phyloP scores from a whole-genome alignment of 164 flowering plant genomes.

The Vitis riparia region DNA sequence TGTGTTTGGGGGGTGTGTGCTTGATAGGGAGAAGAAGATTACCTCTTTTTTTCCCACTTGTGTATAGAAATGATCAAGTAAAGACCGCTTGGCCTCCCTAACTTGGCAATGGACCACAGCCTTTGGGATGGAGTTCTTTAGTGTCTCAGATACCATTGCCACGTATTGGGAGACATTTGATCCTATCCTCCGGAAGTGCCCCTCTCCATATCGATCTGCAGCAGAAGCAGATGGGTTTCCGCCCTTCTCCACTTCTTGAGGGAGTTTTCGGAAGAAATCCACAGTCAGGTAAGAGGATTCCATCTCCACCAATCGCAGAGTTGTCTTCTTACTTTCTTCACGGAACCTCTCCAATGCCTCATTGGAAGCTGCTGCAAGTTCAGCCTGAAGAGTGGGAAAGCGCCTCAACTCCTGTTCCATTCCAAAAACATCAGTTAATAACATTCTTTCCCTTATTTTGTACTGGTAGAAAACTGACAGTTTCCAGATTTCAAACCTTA shows the following conservation, averaged over 20 bases:
- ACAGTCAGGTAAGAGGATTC: conserved; percentile 69
- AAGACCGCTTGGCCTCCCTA: conserved; percentile 55
- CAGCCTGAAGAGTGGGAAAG: conserved; percentile 67
- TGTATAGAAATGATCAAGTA: conserved; percentile 51
- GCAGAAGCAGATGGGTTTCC: conserved; percentile 39
- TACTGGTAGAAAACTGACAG: not conserved
- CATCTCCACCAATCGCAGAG: conserved; percentile 69
- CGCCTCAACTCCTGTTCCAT: conserved; percentile 58
- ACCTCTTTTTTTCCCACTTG: conserved; percentile 65
- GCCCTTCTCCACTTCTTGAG: conserved; percentile 56
- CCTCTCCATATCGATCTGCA: conserved; percentile 53
- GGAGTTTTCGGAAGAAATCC: conserved; percentile 65
- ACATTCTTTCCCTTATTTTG: not conserved
- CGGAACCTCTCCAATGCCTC: conserved; percentile 70
- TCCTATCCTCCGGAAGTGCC: conserved; percentile 61
- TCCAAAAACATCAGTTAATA: not conserved
- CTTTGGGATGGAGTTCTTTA: conserved; percentile 57
- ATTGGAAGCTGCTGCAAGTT: conserved; percentile 46
- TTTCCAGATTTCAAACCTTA: conserved; percentile 21
- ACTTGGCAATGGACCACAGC: conserved; percentile 77
- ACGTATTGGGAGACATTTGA: conserved; percentile 59
- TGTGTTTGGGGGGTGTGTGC: not conserved
- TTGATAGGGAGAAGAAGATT: not conserved
- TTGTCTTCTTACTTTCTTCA: conserved; percentile 56
- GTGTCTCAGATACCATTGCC: conserved; percentile 55